Evolutionary conservation across 2,329 filamentous ascomycete genomes (phyloP), one percentile per base, ranked within the genome.

Genomic region (Monilinia polystroma): DNA sequence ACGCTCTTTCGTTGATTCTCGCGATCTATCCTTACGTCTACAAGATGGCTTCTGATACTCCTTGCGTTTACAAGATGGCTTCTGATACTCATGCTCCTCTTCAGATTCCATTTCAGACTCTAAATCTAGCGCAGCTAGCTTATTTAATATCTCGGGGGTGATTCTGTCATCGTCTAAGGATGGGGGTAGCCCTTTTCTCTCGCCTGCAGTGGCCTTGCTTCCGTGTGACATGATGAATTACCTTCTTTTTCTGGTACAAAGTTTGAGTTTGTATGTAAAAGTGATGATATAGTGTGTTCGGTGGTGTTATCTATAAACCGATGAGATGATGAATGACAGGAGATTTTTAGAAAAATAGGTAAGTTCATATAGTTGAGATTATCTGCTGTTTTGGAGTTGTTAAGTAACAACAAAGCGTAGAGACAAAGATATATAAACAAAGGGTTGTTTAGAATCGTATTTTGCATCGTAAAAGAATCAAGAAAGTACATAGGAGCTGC

Each of bases 111-210:
- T 29, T 29, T 26, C 45, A 4, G 43, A 38, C 35, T 60, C 29
- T 14, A 12, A 23, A 38, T 12, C 29, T n/a, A 60, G 29, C 16
- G 20, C 29, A 60, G 58, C 58, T 51, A 51, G 29, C 32, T 51
- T 60, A n/a, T 11, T 23, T 29, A 60, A 60, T 38, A 16, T 6
- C 23, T 60, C 8, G 3, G 58, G 58, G 3, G 26, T 60, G n/a
- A 38, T 38, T 35, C 45, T 60, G 14, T 18, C 20, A 16, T 60
- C 57, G 10, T 60, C 57, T 10, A 60, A 23, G 3, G 57, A 60
- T 51, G 57, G 57, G 32, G 57, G 57, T 26, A 43, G 45, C 14
- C 23, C 35, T 38, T 60, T 7, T 7, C 45, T 18, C 11, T 60
- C 49, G 32, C 26, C 58, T 8, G 58, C 45, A 4, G 58, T 20